phyloP scores from a whole-genome alignment of 1,139 yeast species.

The Candida tetrigidarum region DNA sequence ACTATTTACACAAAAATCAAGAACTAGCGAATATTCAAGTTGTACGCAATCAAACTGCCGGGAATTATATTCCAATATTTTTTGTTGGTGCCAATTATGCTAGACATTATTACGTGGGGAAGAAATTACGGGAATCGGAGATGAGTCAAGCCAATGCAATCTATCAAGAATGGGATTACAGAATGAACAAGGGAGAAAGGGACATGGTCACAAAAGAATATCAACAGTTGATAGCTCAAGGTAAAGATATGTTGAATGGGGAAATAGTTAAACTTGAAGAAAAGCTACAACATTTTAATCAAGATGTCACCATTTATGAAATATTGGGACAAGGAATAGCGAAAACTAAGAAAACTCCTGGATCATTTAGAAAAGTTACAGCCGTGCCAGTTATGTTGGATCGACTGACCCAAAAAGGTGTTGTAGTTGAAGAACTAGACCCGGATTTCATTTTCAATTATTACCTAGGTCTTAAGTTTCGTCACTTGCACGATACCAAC shows the following conservation, averaged over 20 bases:
- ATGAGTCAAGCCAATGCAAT: too few relatives aligned
- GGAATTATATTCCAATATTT: conserved; percentile 9
- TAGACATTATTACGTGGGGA: conserved; percentile 13
- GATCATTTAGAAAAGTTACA: neutral
- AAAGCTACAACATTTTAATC: conserved; percentile 15
- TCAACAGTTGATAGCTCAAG: conserved; percentile 29
- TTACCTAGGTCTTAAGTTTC: conserved; percentile 4
- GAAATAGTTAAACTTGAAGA: conserved; percentile 28
- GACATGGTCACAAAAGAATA: conserved; percentile 26
- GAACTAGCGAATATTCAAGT: conserved; percentile 3
- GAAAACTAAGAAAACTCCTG: neutral
- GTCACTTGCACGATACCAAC: neutral
- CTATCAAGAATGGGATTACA: too few relatives aligned
- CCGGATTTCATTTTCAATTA: conserved; percentile 9
- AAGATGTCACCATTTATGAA: conserved; percentile 4
- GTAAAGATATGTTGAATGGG: conserved; percentile 37
- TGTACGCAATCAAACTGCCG: conserved; percentile 10
- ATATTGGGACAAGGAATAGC: conserved; percentile 10
- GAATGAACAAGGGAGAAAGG: too few relatives aligned
- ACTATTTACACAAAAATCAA: neutral
- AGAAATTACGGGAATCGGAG: neutral
- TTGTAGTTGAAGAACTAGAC: conserved; percentile 4
- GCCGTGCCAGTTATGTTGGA: conserved; percentile 8
- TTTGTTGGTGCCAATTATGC: conserved; percentile 6
- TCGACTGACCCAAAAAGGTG: neutral